A percentile compares a stretch with the other conserved stretches of the same genome.
phyloP scores from a whole-genome alignment of 805 yeast species.

The Tetrapisispora phaffii region DNA sequence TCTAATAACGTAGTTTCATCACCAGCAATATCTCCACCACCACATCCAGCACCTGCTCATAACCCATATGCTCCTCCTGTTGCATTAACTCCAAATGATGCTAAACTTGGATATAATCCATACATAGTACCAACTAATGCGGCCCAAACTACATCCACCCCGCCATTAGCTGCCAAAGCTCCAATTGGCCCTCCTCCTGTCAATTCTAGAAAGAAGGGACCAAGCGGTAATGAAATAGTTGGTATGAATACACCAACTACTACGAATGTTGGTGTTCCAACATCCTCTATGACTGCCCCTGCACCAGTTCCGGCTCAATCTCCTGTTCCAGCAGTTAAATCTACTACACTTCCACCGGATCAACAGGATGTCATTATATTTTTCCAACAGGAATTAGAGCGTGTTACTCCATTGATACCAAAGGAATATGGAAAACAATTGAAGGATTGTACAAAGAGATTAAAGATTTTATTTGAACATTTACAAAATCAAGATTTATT shows the following conservation, averaged over 20 bases:
- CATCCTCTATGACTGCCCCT: conserved; percentile 5
- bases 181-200: conserved; percentile 30
- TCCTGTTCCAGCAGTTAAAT: conserved; percentile 19
- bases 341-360: conserved; percentile 39
- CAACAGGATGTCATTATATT: conserved; percentile 49
- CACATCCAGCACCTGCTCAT: conserved; percentile 21
- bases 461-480: conserved; percentile 65
- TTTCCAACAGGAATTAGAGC: conserved; percentile 44
- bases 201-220: conserved; percentile 16
- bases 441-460: conserved; percentile 72
- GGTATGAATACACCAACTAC: conserved; percentile 8
- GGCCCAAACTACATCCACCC: conserved; percentile 10
- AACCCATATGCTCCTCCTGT: conserved; percentile 34
- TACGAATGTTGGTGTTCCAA: neutral
- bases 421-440: conserved; percentile 64
- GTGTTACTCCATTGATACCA: conserved; percentile 66
- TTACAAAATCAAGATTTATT: conserved; percentile 64
- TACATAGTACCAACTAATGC: conserved; percentile 9
- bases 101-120: conserved; percentile 14
- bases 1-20: neutral
- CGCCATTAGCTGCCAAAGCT: conserved; percentile 19
- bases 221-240: conserved; percentile 12
- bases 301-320: conserved; percentile 18
- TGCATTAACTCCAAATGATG: conserved; percentile 19
- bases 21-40: conserved; percentile 9